Base-by-base conservation (phyloP, 352 stramenopile genomes). In the Globisporangium rhizosaccharum region DNA sequence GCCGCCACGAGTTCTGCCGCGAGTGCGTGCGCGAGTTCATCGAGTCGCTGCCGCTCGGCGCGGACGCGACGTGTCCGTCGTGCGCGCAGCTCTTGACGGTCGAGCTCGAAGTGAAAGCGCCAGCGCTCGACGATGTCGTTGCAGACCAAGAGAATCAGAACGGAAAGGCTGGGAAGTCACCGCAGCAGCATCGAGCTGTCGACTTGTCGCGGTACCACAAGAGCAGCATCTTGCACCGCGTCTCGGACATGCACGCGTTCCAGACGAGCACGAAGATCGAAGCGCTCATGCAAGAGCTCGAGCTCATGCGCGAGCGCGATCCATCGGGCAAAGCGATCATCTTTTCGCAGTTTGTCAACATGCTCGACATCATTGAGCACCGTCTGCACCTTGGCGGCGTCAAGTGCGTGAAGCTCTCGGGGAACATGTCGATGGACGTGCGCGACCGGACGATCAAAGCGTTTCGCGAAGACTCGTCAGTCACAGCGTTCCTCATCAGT, bases 291-390 rank as follows among this genome's bases (percentile, higher is more conserved):
- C 79, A 98, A 64, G 96, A 99, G 66, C 70, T 99, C 0, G 82
- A 98, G 51, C 68, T 87, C 37, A 99, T 99, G 95, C 81, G 94
- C 25, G 51, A 82, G 56, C 79, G 81, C 0, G 97, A 98, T 66
- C 91, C 91, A 12, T 96, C 92, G 1, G 94, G 88, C 50, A 99
- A 99, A 76, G 96, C 96, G 1, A 98, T 99, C 51, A 94, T 99
- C 11, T 99, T 99, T 62, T 98, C 89, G 5, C 85, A 97, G 70
- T 99, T 99, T 76, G 96, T 99, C 23, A 99, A 99, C 61, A 99
- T 99, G 96, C 85, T 99, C 3, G 97, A 99, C 71, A 87, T 99
- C 15, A 95, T 99, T 62, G 87, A 99, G 57, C 98, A 97, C 76
- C 87, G 97, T 11, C 73, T 99, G 44, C 85, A 97, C 11, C 69